Conservation (phyloP, 2,329 filamentous ascomycete genomes). For the Aspergillus brasiliensis region DNA sequence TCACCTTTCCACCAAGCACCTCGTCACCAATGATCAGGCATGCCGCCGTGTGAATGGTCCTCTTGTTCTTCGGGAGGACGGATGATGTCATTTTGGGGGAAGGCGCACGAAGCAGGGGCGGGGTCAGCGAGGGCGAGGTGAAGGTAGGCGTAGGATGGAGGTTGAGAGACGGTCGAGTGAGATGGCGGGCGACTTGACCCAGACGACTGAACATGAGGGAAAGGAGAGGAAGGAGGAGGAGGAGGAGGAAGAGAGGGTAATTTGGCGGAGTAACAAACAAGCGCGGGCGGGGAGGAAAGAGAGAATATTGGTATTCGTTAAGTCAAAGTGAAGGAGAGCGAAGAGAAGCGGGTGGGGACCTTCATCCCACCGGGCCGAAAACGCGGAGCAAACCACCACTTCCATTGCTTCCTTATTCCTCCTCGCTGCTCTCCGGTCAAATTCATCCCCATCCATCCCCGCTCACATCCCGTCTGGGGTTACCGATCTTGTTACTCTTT, state of each 20-base stretch:
- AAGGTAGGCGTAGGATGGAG: slow-evolving; percentile 54
- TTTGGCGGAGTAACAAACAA: slow-evolving; percentile 8
- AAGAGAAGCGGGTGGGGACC: slow-evolving; percentile 18
- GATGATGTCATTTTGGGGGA: slow-evolving; percentile 48
- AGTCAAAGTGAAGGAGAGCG: slow-evolving; percentile 8
- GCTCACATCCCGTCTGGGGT: background rate
- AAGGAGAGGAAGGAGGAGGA: slow-evolving; percentile 7
- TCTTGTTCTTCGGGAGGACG: slow-evolving; percentile 35
- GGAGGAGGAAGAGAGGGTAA: too few species aligned
- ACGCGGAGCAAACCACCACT: slow-evolving; percentile 5
- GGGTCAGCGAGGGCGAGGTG: slow-evolving; percentile 29
- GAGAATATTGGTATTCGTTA: too few species aligned
- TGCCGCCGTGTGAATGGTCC: slow-evolving; percentile 82
- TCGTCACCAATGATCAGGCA: slow-evolving; percentile 98
- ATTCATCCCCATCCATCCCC: background rate
- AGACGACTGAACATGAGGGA: slow-evolving; percentile 72
- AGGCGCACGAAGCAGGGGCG: slow-evolving; percentile 19
- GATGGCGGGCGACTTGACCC: slow-evolving; percentile 71
- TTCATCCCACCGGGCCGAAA: slow-evolving; percentile 12
- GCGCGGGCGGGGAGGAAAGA: slow-evolving; percentile 6
- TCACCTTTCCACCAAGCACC: slow-evolving; percentile 89
- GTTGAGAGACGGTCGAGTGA: slow-evolving; percentile 64
- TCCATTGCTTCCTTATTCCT: background rate
- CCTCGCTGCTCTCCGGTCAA: background rate
- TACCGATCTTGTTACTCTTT: background rate